These are phyloP conservation scores for Pseudopithomyces chartarum DNA, from an alignment of 2,329 filamentous ascomycete species.

Conservation along the genomic window DNA sequence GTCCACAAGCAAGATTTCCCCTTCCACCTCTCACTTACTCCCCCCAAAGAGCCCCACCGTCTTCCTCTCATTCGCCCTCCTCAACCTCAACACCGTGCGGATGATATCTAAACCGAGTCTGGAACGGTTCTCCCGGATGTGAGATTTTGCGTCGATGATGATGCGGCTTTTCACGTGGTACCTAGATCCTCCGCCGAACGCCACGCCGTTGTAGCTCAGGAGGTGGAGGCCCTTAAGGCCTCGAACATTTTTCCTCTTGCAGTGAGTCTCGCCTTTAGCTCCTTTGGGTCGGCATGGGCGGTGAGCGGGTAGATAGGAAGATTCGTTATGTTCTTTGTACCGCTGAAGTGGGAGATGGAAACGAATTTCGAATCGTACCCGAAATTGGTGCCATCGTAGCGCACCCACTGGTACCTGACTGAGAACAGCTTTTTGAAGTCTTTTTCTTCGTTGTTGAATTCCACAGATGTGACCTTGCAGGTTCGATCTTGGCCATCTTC, in stretches of 20 bases:
- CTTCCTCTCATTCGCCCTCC: slow-evolving; percentile 10
- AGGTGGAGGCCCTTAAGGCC: slow-evolving; percentile 40
- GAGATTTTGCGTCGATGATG: slow-evolving; percentile 55
- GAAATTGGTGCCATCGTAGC: slow-evolving; percentile 32
- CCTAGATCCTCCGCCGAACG: slow-evolving; percentile 15
- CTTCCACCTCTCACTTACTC: not conserved
- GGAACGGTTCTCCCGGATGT: slow-evolving; percentile 14
- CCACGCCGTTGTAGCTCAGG: slow-evolving; percentile 22
- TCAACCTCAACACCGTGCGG: slow-evolving; percentile 15
- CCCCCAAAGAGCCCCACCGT: slow-evolving; percentile 6
- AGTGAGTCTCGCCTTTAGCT: slow-evolving; percentile 44
- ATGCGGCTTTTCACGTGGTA: slow-evolving; percentile 42
- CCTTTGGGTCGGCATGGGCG: slow-evolving; percentile 43
- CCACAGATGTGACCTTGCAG: slow-evolving; percentile 13
- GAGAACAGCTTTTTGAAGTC: slow-evolving; percentile 10
- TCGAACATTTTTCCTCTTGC: slow-evolving; percentile 52
- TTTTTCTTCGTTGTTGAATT: slow-evolving; percentile 17
- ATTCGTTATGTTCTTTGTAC: slow-evolving; percentile 46
- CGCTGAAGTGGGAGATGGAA: slow-evolving; percentile 20
- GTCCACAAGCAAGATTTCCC: no score
- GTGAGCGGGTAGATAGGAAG: slow-evolving; percentile 48
- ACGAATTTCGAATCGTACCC: slow-evolving; percentile 22
- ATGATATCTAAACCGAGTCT: slow-evolving; percentile 14
- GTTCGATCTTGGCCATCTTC: slow-evolving; percentile 17
- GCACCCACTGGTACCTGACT: slow-evolving; percentile 24